These are phyloP conservation scores for Pseudogymnoascus sp. DNA, from an alignment of 2,329 filamentous ascomycete species.

Conservation along the genomic window DNA sequence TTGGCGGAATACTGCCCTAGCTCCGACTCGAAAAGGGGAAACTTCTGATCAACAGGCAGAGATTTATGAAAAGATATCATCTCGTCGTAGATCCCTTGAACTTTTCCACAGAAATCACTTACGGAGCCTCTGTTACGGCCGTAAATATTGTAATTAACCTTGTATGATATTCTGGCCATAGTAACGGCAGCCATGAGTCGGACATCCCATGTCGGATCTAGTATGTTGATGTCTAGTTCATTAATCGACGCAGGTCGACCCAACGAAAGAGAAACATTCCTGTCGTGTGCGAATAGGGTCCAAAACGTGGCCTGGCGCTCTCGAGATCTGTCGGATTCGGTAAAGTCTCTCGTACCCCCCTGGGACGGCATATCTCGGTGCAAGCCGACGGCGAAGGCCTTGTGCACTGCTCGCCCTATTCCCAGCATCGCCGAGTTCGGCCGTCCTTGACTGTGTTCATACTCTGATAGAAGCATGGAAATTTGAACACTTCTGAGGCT, in stretches of 20 bases:
- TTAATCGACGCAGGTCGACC: constrained; percentile 11
- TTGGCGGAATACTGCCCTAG: background rate
- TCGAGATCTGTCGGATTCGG: background rate
- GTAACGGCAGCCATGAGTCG: background rate
- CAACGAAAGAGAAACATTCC: constrained; percentile 12
- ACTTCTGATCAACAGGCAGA: constrained; percentile 1
- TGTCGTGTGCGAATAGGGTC: constrained; percentile 10
- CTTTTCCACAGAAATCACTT: constrained; percentile 9
- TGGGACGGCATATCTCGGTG: constrained; percentile 5
- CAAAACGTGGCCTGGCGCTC: constrained; percentile 11
- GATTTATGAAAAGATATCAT: constrained; percentile 9
- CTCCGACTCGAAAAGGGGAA: constrained; percentile 7
- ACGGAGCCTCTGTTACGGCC: constrained; percentile 7
- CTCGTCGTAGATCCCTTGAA: constrained; percentile 9
- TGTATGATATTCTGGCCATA: constrained; percentile 9
- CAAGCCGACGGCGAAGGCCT: constrained; percentile 9
- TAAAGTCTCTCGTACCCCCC: background rate
- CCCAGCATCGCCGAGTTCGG: constrained; percentile 6
- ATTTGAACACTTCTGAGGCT: constrained; percentile 8
- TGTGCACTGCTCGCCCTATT: constrained; percentile 8
- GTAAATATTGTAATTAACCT: constrained; percentile 11
- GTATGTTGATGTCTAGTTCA: constrained; percentile 9
- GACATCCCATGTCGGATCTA: background rate
- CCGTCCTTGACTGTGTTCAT: constrained; percentile 2
- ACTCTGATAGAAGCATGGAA: constrained; percentile 7